These are phyloP conservation scores for Lepiota brunneoincarnata DNA, from an alignment of 768 basidiomycete species.

Conservation along the genomic window DNA sequence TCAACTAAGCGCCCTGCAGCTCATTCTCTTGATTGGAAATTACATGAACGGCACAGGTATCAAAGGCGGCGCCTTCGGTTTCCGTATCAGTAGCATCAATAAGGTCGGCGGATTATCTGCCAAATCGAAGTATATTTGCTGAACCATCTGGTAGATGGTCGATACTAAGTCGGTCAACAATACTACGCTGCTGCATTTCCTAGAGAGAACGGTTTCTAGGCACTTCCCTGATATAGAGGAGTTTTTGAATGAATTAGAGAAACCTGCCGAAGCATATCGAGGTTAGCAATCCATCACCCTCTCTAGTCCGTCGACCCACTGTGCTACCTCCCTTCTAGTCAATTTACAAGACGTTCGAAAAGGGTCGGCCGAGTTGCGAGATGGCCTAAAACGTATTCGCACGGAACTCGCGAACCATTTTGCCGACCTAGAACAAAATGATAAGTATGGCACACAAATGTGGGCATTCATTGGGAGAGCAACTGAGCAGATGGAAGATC, in stretches of 20 bases:
- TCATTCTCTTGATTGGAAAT: slow-evolving; percentile 94
- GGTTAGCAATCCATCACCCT: slow-evolving; percentile 41
- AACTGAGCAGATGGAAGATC: slow-evolving; percentile 70
- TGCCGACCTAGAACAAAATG: slow-evolving; percentile 62
- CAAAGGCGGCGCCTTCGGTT: slow-evolving; percentile 96
- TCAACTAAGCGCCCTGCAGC: slow-evolving; percentile 29
- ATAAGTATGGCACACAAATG: slow-evolving; percentile 89
- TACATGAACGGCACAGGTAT: slow-evolving; percentile 97
- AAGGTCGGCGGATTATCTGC: slow-evolving; percentile 49
- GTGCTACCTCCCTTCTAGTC: slow-evolving; percentile 41
- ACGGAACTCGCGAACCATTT: slow-evolving; percentile 82
- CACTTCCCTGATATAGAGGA: slow-evolving; percentile 86
- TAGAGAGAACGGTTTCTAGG: slow-evolving; percentile 83
- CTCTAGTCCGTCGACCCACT: neutral
- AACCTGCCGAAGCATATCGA: slow-evolving; percentile 90
- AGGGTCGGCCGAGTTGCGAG: slow-evolving; percentile 66
- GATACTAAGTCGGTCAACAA: slow-evolving; percentile 97
- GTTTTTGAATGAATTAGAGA: slow-evolving; percentile 86
- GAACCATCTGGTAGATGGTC: slow-evolving; percentile 59
- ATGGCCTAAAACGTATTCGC: slow-evolving; percentile 76
- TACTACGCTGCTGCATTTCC: slow-evolving; percentile 90
- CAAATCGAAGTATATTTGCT: neutral
- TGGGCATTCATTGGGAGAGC: slow-evolving; percentile 85
- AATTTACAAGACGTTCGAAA: slow-evolving; percentile 86
- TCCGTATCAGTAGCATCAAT: slow-evolving; percentile 96